These are phyloP conservation scores for Magnusiomyces sp. DNA, from an alignment of 1,139 yeast species.

Conservation along the genomic window DNA sequence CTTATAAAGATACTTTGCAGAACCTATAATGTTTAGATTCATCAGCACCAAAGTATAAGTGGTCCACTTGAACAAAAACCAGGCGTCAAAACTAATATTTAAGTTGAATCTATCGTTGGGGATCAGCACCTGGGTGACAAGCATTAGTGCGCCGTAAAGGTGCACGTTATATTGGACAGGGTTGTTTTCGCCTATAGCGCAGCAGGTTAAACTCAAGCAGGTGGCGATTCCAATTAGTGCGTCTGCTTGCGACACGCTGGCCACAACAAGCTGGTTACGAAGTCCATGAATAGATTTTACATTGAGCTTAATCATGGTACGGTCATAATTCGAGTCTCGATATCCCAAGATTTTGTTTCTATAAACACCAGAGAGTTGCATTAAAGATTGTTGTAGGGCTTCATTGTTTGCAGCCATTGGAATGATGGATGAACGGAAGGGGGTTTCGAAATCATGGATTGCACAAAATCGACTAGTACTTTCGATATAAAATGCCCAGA, in stretches of 20 bases:
- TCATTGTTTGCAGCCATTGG: slow-evolving; percentile 14
- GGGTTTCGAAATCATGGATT: slow-evolving; percentile 15
- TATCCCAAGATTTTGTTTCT: slow-evolving; percentile 11
- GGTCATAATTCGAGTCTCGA: slow-evolving; percentile 10
- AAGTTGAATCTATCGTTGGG: slow-evolving; percentile 9
- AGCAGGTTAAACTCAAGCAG: slow-evolving; percentile 11
- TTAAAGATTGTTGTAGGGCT: slow-evolving; percentile 14
- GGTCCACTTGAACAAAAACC: slow-evolving; percentile 16
- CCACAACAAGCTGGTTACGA: slow-evolving; percentile 8
- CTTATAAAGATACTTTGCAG: slow-evolving; percentile 6
- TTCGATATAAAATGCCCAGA: slow-evolving; percentile 14
- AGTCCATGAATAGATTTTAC: slow-evolving; percentile 9
- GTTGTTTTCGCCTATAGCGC: slow-evolving; percentile 14
- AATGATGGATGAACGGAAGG: slow-evolving; percentile 12
- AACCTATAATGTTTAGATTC: slow-evolving; percentile 10
- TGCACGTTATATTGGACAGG: slow-evolving; percentile 12
- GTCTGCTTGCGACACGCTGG: neutral
- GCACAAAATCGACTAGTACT: slow-evolving; percentile 16
- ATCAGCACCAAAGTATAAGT: slow-evolving; percentile 12
- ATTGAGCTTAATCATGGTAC: slow-evolving; percentile 8
- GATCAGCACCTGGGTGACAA: slow-evolving; percentile 14
- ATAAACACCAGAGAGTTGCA: slow-evolving; percentile 13
- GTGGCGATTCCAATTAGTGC: slow-evolving; percentile 13
- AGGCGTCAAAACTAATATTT: slow-evolving; percentile 6
- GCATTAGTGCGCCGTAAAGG: slow-evolving; percentile 13